phyloP scores from a whole-genome alignment of 768 basidiomycete genomes.

The Mycena maculata region DNA sequence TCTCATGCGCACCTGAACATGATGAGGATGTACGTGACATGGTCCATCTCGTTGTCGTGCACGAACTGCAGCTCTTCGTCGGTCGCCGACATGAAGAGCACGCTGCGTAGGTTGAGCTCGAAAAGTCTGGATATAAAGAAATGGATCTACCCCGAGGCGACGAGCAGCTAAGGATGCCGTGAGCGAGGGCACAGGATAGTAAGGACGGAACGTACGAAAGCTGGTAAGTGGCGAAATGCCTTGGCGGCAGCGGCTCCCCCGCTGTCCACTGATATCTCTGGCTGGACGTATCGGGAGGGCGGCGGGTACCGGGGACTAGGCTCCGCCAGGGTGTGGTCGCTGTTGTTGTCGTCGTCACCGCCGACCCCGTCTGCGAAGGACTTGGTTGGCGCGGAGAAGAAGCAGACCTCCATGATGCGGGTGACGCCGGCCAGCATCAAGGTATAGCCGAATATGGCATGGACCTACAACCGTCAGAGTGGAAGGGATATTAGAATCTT shows the following conservation, averaged over 20 bases:
- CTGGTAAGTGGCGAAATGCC: conserved; percentile 88
- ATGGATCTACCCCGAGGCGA: conserved; percentile 71
- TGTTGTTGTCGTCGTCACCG: conserved; percentile 63
- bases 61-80: conserved; percentile 88
- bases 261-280: conserved; percentile 34
- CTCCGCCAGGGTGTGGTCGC: conserved; percentile 75
- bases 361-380: conserved; percentile 34
- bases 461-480: conserved; percentile 63
- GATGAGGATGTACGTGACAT: conserved; percentile 89
- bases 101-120: conserved; percentile 48
- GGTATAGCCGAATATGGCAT: conserved; percentile 85
- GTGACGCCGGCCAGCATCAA: conserved; percentile 86
- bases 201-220: conserved; percentile 72
- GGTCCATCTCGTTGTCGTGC: conserved; percentile 83
- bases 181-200: background rate
- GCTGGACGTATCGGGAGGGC: conserved; percentile 30
- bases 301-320: conserved; percentile 29
- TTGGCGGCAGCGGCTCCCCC: conserved; percentile 55
- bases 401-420: conserved; percentile 87
- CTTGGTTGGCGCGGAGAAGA: conserved; percentile 59
- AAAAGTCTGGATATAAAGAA: background rate
- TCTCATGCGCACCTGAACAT: conserved; percentile 73
- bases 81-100: conserved; percentile 93
- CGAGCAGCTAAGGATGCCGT: conserved; percentile 64
- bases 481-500: background rate